Percentiles rank a stretch among this genome's conserved stretches.
Conservation (phyloP, 176 grass and related monocot genomes). For the Puccinellia tenuiflora region DNA sequence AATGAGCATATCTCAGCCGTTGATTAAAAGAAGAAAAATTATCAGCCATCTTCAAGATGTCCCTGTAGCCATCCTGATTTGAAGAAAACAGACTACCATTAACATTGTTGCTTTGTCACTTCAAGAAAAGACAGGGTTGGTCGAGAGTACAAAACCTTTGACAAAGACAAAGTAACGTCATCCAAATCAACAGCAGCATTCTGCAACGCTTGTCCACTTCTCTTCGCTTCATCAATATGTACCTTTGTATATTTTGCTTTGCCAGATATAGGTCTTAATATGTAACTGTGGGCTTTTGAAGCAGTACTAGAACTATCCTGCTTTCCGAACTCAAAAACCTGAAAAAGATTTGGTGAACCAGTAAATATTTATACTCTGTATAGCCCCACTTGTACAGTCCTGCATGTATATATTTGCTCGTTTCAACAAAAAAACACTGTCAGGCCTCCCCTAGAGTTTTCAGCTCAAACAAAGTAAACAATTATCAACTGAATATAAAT, state of each 20-base stretch:
- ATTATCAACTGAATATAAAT: slow-evolving; percentile 9
- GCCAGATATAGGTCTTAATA: slow-evolving; percentile 85
- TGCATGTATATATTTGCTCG: background rate
- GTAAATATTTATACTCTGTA: background rate
- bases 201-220: slow-evolving; percentile 80
- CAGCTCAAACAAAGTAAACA: background rate
- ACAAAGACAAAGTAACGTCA: slow-evolving; percentile 86
- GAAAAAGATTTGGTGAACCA: slow-evolving; percentile 31
- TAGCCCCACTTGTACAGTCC: background rate
- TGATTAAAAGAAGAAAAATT: slow-evolving; percentile 98
- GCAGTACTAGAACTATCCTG: slow-evolving; percentile 23
- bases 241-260: slow-evolving; percentile 88
- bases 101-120: background rate
- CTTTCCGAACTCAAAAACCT: slow-evolving; percentile 78
- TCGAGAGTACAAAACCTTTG: slow-evolving; percentile 52
- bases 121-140: background rate
- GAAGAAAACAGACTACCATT: slow-evolving; percentile 17
- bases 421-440: background rate
- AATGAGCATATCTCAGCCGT: slow-evolving; percentile 87
- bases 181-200: slow-evolving; percentile 90
- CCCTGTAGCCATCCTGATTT: slow-evolving; percentile 80
- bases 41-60: slow-evolving; percentile 95
- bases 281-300: slow-evolving; percentile 63
- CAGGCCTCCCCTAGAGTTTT: background rate
- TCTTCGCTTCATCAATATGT: slow-evolving; percentile 68